These are phyloP conservation scores for Blastobotrys arbuscula DNA, from an alignment of 1,139 yeast genomes.

Conservation along the genomic window DNA sequence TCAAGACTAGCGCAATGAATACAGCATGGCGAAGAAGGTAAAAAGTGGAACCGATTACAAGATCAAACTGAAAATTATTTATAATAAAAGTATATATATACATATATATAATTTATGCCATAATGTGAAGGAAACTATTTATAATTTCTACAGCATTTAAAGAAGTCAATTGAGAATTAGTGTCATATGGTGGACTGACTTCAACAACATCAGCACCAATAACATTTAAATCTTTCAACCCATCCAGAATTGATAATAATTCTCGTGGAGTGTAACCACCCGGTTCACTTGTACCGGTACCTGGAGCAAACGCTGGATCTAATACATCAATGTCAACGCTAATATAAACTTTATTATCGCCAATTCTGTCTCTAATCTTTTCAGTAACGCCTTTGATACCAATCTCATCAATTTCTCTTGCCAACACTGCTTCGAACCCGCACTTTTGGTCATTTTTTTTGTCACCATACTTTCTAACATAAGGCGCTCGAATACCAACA, in stretches of 20 bases:
- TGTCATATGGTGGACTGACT: slow-evolving; percentile 67
- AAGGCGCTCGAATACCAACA: slow-evolving; percentile 64
- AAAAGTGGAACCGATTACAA: not conserved
- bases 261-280: slow-evolving; percentile 80
- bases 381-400: slow-evolving; percentile 46
- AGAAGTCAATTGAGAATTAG: slow-evolving; percentile 58
- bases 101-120: slow-evolving; percentile 12
- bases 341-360: slow-evolving; percentile 60
- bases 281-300: slow-evolving; percentile 79
- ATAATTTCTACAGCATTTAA: slow-evolving; percentile 74
- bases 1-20: slow-evolving; percentile 5
- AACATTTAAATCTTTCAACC: slow-evolving; percentile 50
- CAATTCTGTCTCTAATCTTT: slow-evolving; percentile 47
- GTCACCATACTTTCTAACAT: slow-evolving; percentile 35
- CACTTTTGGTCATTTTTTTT: slow-evolving; percentile 58
- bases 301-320: slow-evolving; percentile 78
- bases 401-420: slow-evolving; percentile 61
- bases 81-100: not conserved
- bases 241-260: slow-evolving; percentile 54
- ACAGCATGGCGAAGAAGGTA: not conserved
- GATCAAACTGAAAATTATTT: not conserved
- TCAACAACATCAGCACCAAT: slow-evolving; percentile 81
- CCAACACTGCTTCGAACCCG: slow-evolving; percentile 56
- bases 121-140: slow-evolving; percentile 21
- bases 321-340: slow-evolving; percentile 73